Conservation (phyloP, 139 green algal genomes). For the Ettlia oleoabundans region DNA sequence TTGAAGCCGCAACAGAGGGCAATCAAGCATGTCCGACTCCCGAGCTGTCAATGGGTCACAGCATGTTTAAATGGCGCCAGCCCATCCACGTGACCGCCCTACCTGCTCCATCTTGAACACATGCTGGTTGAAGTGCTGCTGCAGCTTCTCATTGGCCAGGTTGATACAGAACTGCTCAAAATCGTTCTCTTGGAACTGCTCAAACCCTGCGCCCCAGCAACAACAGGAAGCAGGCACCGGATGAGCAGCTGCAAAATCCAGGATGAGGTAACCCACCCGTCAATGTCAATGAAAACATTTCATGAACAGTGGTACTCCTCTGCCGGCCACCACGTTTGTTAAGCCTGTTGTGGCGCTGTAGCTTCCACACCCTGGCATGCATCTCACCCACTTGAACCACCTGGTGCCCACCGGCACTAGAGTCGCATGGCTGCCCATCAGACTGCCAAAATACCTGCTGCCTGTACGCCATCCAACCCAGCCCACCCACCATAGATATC, state of each 20-base stretch:
- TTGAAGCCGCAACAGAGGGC: too few relatives aligned
- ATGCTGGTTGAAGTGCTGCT: constrained; percentile 99
- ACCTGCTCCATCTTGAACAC: constrained; percentile 99
- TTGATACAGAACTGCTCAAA: constrained; percentile 99
- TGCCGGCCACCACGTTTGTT: too few relatives aligned
- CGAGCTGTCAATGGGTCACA: too few relatives aligned
- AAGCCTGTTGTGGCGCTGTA: too few relatives aligned
- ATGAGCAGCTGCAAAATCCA: background rate
- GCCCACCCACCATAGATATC: constrained; percentile 92
- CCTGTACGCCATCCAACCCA: background rate
- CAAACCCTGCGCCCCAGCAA: constrained; percentile 68
- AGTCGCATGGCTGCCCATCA: too few relatives aligned
- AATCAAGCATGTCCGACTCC: too few relatives aligned
- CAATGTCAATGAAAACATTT: too few relatives aligned
- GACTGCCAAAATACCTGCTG: too few relatives aligned
- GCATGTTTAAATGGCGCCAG: too few relatives aligned
- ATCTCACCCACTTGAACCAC: too few relatives aligned
- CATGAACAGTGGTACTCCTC: background rate
- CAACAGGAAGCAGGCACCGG: background rate
- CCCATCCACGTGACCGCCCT: background rate
- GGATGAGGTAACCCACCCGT: background rate
- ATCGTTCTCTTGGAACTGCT: constrained; percentile 89
- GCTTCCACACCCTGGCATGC: too few relatives aligned
- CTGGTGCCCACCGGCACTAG: too few relatives aligned
- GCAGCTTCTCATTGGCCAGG: constrained; percentile 96